These are phyloP conservation scores for Elasticomyces elasticus DNA, from an alignment of 495 filamentous ascomycete genomes.

Conservation along the genomic window DNA sequence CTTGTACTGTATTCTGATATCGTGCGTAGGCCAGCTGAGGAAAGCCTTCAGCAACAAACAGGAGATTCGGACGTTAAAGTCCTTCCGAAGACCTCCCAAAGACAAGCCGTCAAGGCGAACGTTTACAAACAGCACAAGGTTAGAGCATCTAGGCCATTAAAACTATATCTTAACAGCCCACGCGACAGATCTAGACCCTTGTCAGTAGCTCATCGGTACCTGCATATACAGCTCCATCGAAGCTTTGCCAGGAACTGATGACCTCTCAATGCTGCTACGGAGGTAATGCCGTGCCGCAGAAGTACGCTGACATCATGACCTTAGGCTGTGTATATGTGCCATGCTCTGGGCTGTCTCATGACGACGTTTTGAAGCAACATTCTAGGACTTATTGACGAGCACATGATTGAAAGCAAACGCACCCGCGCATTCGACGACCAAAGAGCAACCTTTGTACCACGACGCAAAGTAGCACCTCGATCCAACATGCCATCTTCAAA, in stretches of 20 bases:
- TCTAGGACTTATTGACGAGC: too few relatives aligned
- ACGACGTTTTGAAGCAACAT: too few relatives aligned
- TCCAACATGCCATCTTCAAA: constrained; percentile 16
- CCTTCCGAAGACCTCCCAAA: too few relatives aligned
- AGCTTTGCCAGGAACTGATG: background rate
- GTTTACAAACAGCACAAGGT: too few relatives aligned
- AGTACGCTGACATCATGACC: background rate
- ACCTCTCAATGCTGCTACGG: background rate
- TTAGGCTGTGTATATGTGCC: too few relatives aligned
- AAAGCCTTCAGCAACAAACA: too few relatives aligned
- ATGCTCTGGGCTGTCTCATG: too few relatives aligned
- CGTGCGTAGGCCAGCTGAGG: background rate
- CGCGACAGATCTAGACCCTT: background rate
- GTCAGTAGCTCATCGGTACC: background rate
- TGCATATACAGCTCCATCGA: background rate
- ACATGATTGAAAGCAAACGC: background rate
- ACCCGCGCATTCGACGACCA: constrained; percentile 1
- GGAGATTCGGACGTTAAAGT: too few relatives aligned
- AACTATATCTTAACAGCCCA: background rate
- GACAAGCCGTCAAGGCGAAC: too few relatives aligned
- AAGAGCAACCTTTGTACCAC: background rate
- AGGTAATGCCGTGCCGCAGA: background rate
- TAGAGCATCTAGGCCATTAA: background rate
- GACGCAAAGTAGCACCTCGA: background rate
- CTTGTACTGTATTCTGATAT: background rate